phyloP scores from a whole-genome alignment of 2,329 filamentous ascomycete genomes.

The Dactylella cylindrospora region DNA sequence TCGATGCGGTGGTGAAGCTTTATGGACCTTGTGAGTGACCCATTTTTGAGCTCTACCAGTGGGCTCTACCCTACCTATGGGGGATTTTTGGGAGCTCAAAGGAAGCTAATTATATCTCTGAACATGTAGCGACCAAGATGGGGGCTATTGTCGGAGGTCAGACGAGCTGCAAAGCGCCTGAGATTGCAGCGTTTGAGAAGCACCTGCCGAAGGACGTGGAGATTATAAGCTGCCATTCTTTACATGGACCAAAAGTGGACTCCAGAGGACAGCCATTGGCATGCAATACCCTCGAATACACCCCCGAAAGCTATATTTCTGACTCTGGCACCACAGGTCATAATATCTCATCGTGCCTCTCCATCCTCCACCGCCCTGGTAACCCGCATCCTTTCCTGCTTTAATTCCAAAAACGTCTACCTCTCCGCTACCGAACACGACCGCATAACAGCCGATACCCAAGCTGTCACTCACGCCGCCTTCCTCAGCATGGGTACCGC shows the following conservation, averaged over 20 bases:
- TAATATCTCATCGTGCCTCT: conserved; percentile 90
- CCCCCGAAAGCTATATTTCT: no score
- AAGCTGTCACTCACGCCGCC: conserved; percentile 95
- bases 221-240: conserved; percentile 92
- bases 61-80: background rate
- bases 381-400: conserved; percentile 75
- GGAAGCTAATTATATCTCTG: background rate
- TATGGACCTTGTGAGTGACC: conserved; percentile 83
- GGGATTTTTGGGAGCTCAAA: no score
- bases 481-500: conserved; percentile 97
- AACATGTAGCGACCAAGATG: conserved; percentile 76
- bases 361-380: conserved; percentile 75
- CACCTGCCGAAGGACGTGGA: conserved; percentile 85
- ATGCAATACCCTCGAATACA: conserved; percentile 48
- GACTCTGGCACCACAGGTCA: conserved; percentile 56
- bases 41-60: no score
- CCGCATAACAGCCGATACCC: conserved; percentile 95
- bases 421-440: conserved; percentile 87
- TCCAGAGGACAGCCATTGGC: conserved; percentile 87
- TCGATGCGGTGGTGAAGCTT: conserved; percentile 79
- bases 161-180: conserved; percentile 96
- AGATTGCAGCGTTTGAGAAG: conserved; percentile 88
- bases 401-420: conserved; percentile 82
- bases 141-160: conserved; percentile 95
- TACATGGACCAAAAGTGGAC: conserved; percentile 90